phyloP scores from a whole-genome alignment of 2,329 filamentous ascomycete genomes.

The Aspergillus glaucus region DNA sequence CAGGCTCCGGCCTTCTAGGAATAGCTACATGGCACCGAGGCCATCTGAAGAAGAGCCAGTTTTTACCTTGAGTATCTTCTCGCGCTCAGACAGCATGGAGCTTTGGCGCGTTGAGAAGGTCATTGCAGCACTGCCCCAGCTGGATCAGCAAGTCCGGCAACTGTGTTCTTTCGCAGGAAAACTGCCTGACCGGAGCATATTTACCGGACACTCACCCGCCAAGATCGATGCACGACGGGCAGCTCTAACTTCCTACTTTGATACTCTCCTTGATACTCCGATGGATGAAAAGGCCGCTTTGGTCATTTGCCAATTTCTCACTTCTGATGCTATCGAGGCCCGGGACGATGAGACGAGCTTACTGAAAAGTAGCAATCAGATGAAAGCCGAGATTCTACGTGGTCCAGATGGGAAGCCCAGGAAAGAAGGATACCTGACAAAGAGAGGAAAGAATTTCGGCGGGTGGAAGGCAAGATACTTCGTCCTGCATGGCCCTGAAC shows the following conservation, averaged over 20 bases:
- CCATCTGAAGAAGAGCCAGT: constrained; percentile 87
- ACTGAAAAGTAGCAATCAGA: constrained; percentile 32
- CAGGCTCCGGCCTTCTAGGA: constrained; percentile 83
- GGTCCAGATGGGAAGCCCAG: constrained; percentile 61
- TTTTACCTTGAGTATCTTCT: constrained; percentile 81
- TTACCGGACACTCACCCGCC: constrained; percentile 86
- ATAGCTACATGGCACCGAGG: constrained; percentile 73
- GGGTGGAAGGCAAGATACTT: constrained; percentile 90
- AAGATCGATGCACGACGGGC: constrained; percentile 81
- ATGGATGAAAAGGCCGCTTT: constrained; percentile 71
- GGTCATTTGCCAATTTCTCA: constrained; percentile 82
- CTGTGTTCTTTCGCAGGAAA: constrained; percentile 65
- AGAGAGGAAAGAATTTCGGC: constrained; percentile 96
- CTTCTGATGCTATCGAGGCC: constrained; percentile 54
- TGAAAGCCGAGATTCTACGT: constrained; percentile 28
- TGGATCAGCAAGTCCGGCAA: constrained; percentile 76
- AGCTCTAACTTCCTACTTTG: constrained; percentile 79
- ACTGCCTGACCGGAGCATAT: constrained; percentile 77
- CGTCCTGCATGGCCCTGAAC: constrained; percentile 60
- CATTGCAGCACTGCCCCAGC: constrained; percentile 67
- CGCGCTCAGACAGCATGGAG: constrained; percentile 58
- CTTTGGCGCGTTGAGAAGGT: constrained; percentile 96
- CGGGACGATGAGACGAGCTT: constrained; percentile 49
- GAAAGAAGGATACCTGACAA: constrained; percentile 88
- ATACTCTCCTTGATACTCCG: constrained; percentile 73